Conservation (phyloP, 306 rosid genomes). For the Myrica gale region DNA sequence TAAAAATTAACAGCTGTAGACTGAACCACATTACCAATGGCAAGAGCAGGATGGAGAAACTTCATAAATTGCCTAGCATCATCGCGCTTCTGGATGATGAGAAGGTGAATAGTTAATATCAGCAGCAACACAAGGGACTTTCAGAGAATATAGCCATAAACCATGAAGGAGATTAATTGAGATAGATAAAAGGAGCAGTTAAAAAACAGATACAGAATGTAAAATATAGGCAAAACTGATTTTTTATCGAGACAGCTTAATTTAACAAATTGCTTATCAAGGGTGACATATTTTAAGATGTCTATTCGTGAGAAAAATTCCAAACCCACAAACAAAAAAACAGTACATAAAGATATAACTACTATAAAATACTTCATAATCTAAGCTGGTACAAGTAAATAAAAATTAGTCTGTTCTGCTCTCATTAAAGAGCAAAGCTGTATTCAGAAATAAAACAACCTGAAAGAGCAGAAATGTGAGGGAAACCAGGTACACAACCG, state of each 20-base stretch:
- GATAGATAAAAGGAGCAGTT: background rate
- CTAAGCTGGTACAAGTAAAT: too few species aligned
- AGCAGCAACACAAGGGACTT: conserved; percentile 22
- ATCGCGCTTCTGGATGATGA: conserved; percentile 70
- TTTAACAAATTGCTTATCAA: background rate
- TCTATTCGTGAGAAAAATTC: background rate
- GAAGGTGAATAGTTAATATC: conserved; percentile 21
- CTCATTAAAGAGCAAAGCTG: background rate
- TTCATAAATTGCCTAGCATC: conserved; percentile 98
- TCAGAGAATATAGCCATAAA: conserved; percentile 9
- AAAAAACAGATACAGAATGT: background rate
- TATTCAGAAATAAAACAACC: conserved; percentile 45
- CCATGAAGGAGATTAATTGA: background rate
- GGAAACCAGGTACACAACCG: conserved; percentile 88
- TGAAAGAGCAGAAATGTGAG: conserved; percentile 98
- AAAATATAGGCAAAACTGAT: background rate
- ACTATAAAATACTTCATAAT: too few species aligned
- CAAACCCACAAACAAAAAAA: background rate
- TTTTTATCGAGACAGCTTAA: background rate
- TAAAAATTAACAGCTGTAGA: conserved; percentile 12
- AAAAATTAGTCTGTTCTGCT: background rate
- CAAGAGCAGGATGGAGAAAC: conserved; percentile 98
- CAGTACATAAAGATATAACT: background rate
- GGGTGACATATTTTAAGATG: background rate
- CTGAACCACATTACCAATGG: conserved; percentile 65